Conservation (phyloP, 2,329 filamentous ascomycete species). For the Colletotrichum liaoningense region DNA sequence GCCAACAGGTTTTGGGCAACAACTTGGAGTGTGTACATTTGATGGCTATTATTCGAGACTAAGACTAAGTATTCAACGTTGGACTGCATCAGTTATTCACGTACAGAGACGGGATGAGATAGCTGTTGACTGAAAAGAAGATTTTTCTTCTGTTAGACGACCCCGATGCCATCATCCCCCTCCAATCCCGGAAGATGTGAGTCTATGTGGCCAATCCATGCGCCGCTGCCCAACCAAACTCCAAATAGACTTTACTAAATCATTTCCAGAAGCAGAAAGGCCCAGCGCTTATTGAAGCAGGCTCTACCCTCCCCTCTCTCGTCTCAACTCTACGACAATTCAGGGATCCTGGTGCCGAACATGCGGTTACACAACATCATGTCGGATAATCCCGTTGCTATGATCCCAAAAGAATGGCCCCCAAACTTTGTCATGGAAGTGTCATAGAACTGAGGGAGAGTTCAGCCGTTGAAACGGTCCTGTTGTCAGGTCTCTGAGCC, state of each 20-base stretch:
- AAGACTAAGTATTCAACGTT: not conserved
- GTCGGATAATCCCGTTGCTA: not conserved
- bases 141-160: not conserved
- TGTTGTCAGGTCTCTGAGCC: not conserved
- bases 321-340: not conserved
- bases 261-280: not conserved
- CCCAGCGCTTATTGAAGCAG: not conserved
- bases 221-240: not conserved
- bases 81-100: not conserved
- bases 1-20: not conserved
- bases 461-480: not conserved
- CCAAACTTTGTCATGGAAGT: not conserved
- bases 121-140: not conserved
- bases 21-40: not conserved
- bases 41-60: not conserved
- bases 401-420: not conserved
- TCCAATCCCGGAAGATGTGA: not conserved
- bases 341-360: not conserved
- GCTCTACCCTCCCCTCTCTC: not conserved
- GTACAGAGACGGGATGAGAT: not conserved
- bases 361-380: not conserved
- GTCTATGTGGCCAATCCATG: not conserved
- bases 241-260: slow-evolving; percentile 3
- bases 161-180: not conserved
- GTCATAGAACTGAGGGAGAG: too few species aligned